Evolutionary conservation across 1,284 basidiomycete species (phyloP).

Genomic region (Vanrija sp.): DNA sequence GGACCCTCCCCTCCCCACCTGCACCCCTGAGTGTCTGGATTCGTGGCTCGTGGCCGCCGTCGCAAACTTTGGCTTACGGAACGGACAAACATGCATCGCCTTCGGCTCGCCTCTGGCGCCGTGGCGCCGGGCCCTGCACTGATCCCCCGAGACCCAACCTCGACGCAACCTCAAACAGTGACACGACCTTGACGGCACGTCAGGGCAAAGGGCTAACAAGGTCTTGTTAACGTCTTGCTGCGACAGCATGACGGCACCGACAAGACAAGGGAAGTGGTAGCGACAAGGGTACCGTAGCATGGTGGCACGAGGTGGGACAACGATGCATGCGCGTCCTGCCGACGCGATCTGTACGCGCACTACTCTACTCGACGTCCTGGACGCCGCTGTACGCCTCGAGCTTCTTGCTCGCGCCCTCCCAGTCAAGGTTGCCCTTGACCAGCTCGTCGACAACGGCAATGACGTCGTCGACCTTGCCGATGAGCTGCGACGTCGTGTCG

Average conservation of each 20-base stretch:
- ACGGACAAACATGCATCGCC: too few species aligned
- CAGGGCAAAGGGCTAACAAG: not conserved
- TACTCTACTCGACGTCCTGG: constrained; percentile 64
- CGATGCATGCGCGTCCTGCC: not conserved
- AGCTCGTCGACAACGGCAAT: constrained; percentile 73
- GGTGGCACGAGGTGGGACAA: not conserved
- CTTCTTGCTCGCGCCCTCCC: constrained; percentile 69
- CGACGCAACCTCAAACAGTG: too few species aligned
- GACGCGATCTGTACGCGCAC: not conserved
- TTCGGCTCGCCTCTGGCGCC: too few species aligned
- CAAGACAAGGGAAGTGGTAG: not conserved
- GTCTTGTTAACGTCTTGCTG: too few species aligned
- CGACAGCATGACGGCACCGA: not conserved
- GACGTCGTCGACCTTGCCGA: constrained; percentile 88
- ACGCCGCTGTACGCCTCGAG: constrained; percentile 83
- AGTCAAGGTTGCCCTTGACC: constrained; percentile 67
- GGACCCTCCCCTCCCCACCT: too few species aligned
- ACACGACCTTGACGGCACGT: not conserved
- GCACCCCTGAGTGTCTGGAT: too few species aligned
- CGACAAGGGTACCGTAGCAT: not conserved
- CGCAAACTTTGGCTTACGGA: too few species aligned
- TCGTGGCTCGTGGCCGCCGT: too few species aligned
- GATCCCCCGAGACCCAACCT: too few species aligned
- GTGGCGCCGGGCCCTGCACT: too few species aligned
- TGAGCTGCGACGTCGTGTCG: constrained; percentile 88